Percentiles rank a stretch among this genome's conserved stretches.
These are phyloP conservation scores for Sinapis alba DNA, from an alignment of 441 rosid species.

Conservation along the genomic window DNA sequence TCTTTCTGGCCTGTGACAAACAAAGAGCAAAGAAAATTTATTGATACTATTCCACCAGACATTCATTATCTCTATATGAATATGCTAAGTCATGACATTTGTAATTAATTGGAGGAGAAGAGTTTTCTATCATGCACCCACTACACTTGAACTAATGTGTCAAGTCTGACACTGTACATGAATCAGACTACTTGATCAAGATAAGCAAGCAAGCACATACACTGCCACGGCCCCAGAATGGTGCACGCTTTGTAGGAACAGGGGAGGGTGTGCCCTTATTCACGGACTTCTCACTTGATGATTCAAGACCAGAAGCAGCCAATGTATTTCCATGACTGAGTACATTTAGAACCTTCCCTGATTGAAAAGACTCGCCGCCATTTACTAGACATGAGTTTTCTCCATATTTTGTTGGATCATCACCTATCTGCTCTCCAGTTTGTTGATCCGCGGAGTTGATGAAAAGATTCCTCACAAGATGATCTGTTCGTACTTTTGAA, in stretches of 20 bases:
- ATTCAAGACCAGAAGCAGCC: slow-evolving; percentile 61
- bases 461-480: slow-evolving; percentile 51
- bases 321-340: slow-evolving; percentile 63
- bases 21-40: slow-evolving; percentile 18
- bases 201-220: slow-evolving; percentile 57
- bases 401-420: slow-evolving; percentile 51
- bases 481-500: slow-evolving; percentile 50
- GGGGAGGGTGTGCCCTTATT: slow-evolving; percentile 66
- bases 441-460: slow-evolving; percentile 56
- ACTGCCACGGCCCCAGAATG: slow-evolving; percentile 91
- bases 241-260: slow-evolving; percentile 63
- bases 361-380: slow-evolving; percentile 62
- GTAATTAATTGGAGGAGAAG: background rate
- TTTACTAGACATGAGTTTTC: slow-evolving; percentile 52
- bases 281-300: slow-evolving; percentile 62
- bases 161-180: slow-evolving; percentile 29
- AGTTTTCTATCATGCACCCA: slow-evolving; percentile 6
- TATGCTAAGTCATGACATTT: slow-evolving; percentile 3
- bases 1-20: slow-evolving; percentile 78
- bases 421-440: slow-evolving; percentile 56
- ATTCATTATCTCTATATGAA: slow-evolving; percentile 15
- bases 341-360: slow-evolving; percentile 75
- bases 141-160: background rate
- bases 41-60: background rate
- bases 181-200: slow-evolving; percentile 22